A percentile compares a stretch with the other conserved stretches of the same genome.
Evolutionary conservation across 2,329 filamentous ascomycete genomes (phyloP).

Genomic region (Neopestalotiopsis sp.): DNA sequence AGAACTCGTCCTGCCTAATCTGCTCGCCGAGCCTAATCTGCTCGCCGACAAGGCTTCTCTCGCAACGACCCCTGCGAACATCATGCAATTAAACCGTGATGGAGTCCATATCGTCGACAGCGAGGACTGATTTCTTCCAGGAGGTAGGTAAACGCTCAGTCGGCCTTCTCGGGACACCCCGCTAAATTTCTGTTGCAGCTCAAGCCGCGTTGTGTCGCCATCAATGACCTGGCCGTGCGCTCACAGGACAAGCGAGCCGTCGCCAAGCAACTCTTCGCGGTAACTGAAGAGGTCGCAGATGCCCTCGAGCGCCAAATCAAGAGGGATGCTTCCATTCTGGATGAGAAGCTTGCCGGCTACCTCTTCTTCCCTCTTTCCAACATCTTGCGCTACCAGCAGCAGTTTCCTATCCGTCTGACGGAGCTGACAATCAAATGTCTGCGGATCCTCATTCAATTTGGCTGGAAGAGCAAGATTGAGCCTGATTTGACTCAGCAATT

Average conservation of each 20-base stretch:
- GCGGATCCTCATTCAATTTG: slow-evolving; percentile 72
- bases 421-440: slow-evolving; percentile 81
- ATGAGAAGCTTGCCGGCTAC: slow-evolving; percentile 89
- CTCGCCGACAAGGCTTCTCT: not conserved
- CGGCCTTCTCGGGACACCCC: not conserved
- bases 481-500: slow-evolving; percentile 81
- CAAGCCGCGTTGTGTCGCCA: slow-evolving; percentile 65
- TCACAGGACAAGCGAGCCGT: slow-evolving; percentile 46
- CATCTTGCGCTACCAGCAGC: slow-evolving; percentile 77
- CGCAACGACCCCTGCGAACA: not conserved
- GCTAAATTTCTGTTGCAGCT: slow-evolving; percentile 47
- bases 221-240: slow-evolving; percentile 62
- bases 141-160: slow-evolving; percentile 27
- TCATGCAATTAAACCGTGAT: slow-evolving; percentile 24
- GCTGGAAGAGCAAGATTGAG: slow-evolving; percentile 77
- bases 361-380: slow-evolving; percentile 92
- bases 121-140: slow-evolving; percentile 37
- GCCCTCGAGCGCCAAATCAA: slow-evolving; percentile 51
- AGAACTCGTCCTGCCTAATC: not conserved
- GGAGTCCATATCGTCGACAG: slow-evolving; percentile 26
- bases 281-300: slow-evolving; percentile 49
- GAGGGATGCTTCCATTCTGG: slow-evolving; percentile 58
- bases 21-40: not conserved
- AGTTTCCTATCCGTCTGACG: slow-evolving; percentile 72
- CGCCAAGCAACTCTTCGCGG: slow-evolving; percentile 49